Conservation (phyloP, 805 yeast genomes). For the Zygosaccharomyces pseudorouxii region DNA sequence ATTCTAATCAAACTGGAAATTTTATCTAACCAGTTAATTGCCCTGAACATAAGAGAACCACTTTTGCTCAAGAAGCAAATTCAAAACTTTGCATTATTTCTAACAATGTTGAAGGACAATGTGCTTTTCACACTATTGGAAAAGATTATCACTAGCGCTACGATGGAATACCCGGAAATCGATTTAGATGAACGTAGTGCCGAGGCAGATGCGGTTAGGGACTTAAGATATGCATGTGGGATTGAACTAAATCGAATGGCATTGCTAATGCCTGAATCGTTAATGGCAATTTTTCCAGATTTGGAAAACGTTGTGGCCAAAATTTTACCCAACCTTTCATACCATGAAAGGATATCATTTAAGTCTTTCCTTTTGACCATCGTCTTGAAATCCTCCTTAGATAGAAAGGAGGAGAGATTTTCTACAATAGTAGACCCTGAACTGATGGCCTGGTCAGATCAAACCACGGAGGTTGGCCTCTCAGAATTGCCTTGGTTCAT, state of each 20-base stretch:
- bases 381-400: conserved; percentile 76
- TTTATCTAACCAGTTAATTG: conserved; percentile 68
- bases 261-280: conserved; percentile 86
- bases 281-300: conserved; percentile 75
- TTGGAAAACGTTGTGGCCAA: conserved; percentile 75
- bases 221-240: conserved; percentile 86
- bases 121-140: conserved; percentile 83
- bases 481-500: conserved; percentile 94
- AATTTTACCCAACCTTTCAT: conserved; percentile 69
- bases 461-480: conserved; percentile 82
- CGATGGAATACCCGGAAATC: conserved; percentile 68
- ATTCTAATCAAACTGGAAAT: conserved; percentile 56
- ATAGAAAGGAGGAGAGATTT: conserved; percentile 71
- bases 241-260: conserved; percentile 93
- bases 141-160: conserved; percentile 75
- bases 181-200: conserved; percentile 49
- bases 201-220: conserved; percentile 77
- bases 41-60: conserved; percentile 75
- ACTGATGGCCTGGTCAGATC: conserved; percentile 86
- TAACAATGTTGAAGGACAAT: conserved; percentile 79
- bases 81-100: conserved; percentile 89
- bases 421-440: conserved; percentile 91
- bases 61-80: conserved; percentile 76
- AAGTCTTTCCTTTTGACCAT: conserved; percentile 88
- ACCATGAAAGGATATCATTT: conserved; percentile 90